Evolutionary conservation across 495 filamentous ascomycete species (phyloP).

Genomic region (Penicillium salamii): DNA sequence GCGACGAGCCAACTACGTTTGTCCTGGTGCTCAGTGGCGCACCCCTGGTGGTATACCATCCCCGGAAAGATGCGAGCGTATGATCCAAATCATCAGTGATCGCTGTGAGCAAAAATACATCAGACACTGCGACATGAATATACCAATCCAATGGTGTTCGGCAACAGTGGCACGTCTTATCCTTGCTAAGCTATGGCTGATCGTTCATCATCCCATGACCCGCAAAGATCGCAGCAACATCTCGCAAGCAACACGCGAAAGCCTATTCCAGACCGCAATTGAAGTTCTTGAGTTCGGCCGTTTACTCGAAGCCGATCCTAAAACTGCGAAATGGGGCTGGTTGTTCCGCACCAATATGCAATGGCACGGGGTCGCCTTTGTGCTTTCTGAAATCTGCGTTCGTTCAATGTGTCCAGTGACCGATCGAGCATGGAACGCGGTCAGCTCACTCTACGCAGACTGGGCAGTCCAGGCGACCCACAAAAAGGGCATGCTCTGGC

Average conservation of each 20-base stretch:
- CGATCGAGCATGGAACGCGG: constrained; percentile 77
- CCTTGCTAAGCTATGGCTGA: constrained; percentile 66
- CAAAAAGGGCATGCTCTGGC: constrained; percentile 67
- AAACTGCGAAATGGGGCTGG: constrained; percentile 72
- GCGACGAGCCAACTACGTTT: constrained; percentile 39
- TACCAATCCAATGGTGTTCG: constrained; percentile 69
- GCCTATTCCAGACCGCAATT: constrained; percentile 70
- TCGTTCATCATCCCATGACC: constrained; percentile 60
- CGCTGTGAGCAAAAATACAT: constrained; percentile 62
- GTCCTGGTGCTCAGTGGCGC: constrained; percentile 22
- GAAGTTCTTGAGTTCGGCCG: constrained; percentile 74
- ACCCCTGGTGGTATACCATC: constrained; percentile 19
- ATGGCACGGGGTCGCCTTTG: constrained; percentile 79
- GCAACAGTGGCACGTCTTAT: constrained; percentile 66
- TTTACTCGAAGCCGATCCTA: constrained; percentile 59
- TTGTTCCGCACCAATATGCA: constrained; percentile 79
- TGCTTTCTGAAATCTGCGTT: constrained; percentile 70
- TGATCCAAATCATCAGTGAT: constrained; percentile 61
- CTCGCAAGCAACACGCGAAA: constrained; percentile 60
- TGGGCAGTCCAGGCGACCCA: constrained; percentile 52
- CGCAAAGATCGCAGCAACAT: constrained; percentile 35
- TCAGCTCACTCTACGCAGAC: constrained; percentile 58
- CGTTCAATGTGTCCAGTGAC: constrained; percentile 65
- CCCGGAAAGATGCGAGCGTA: constrained; percentile 54
- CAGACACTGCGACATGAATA: constrained; percentile 45